A percentile compares a stretch with the other conserved stretches of the same genome.
These are phyloP conservation scores for Eucalyptus grandis DNA, from an alignment of 345 rosid genomes.

Conservation along the genomic window DNA sequence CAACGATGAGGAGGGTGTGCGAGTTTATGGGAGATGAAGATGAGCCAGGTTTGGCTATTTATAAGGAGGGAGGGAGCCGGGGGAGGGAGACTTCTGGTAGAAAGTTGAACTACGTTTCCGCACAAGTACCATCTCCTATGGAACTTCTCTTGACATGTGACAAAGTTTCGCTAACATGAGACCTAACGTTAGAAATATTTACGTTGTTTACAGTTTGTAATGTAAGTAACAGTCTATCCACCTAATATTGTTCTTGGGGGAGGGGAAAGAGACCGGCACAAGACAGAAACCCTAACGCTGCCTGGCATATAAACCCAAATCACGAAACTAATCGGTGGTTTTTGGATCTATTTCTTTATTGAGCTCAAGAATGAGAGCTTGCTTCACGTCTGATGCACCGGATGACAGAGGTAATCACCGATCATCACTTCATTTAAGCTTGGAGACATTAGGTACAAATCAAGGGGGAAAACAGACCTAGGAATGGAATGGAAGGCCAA, in stretches of 20 bases:
- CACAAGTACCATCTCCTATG: neutral
- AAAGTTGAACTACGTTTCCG: neutral
- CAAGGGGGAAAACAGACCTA: neutral
- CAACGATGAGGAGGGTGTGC: neutral
- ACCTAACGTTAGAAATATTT: neutral
- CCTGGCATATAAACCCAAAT: neutral
- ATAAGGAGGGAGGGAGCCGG: neutral
- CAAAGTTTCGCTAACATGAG: neutral
- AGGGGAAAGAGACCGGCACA: neutral
- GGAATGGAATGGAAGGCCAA: neutral
- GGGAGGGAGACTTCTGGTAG: neutral
- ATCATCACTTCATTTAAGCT: neutral
- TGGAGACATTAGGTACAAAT: neutral
- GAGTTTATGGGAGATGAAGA: neutral
- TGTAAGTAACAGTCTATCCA: neutral
- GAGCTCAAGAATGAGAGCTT: neutral
- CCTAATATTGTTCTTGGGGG: neutral
- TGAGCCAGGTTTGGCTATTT: neutral
- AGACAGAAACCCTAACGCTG: neutral
- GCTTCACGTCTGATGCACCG: neutral
- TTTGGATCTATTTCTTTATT: neutral
- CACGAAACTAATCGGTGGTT: neutral
- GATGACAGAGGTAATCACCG: neutral
- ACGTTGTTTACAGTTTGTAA: neutral
- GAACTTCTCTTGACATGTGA: neutral